phyloP scores from a whole-genome alignment of 2,329 filamentous ascomycete species.

The Fusarium torulosum region DNA sequence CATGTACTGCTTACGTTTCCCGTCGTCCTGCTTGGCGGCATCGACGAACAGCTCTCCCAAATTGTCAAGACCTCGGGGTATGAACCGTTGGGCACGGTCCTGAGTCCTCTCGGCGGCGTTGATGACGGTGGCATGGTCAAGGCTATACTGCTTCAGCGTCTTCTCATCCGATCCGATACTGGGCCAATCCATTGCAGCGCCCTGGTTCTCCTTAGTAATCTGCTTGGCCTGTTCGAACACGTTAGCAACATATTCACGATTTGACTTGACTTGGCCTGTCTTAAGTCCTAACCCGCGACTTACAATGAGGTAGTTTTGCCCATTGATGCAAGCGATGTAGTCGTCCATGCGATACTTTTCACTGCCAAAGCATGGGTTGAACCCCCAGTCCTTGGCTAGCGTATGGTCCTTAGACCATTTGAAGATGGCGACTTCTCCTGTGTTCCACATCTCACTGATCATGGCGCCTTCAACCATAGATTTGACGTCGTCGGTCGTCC shows the following conservation, averaged over 20 bases:
- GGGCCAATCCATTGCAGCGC: neutral
- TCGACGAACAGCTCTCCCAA: neutral
- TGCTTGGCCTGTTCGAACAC: conserved; percentile 3
- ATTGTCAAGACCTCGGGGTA: neutral
- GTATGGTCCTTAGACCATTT: conserved; percentile 10
- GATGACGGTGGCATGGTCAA: neutral
- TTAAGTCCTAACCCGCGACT: neutral
- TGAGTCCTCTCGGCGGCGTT: conserved; percentile 5
- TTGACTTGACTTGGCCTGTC: conserved; percentile 1
- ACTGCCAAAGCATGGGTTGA: conserved; percentile 6
- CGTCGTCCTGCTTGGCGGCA: neutral
- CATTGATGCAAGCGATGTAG: conserved; percentile 1
- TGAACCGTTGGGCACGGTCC: neutral
- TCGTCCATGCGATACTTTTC: conserved; percentile 1
- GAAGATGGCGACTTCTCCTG: conserved; percentile 1
- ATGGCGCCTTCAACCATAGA: neutral
- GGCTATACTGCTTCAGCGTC: neutral
- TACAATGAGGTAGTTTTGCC: conserved; percentile 9
- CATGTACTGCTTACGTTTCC: neutral
- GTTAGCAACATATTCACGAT: neutral
- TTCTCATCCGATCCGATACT: neutral
- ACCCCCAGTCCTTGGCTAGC: conserved; percentile 3
- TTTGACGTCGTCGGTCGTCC: neutral
- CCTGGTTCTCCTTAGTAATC: neutral
- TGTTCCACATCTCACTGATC: conserved; percentile 12